A percentile compares a stretch with the other conserved stretches of the same genome.
Evolutionary conservation across 2,329 filamentous ascomycete genomes (phyloP).

Genomic region (Cladosporium sp.): DNA sequence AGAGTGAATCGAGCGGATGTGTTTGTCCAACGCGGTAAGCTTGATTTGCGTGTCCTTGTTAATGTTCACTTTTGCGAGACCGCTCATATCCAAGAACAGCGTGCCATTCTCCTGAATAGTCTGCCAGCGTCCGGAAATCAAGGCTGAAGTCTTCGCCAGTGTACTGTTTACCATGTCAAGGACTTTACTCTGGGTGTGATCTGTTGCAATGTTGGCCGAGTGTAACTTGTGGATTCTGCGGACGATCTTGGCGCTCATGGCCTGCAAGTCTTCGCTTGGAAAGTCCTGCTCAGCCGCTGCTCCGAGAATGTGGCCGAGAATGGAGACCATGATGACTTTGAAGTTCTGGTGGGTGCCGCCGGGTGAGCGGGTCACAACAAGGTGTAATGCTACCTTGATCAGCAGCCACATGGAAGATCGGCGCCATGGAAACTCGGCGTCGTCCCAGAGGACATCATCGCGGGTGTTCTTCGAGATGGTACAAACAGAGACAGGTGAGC

Average conservation of each 20-base stretch:
- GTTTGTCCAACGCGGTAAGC: conserved; percentile 24
- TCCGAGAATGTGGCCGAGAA: conserved; percentile 55
- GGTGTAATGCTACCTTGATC: conserved; percentile 58
- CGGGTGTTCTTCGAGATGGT: conserved; percentile 38
- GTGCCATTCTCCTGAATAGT: conserved; percentile 14
- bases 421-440: conserved; percentile 58
- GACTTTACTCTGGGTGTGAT: no score
- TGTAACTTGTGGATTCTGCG: conserved; percentile 4
- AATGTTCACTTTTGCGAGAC: conserved; percentile 20
- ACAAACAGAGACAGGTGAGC: conserved; percentile 39
- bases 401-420: conserved; percentile 63
- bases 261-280: background rate
- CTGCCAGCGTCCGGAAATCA: conserved; percentile 19
- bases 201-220: no score
- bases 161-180: background rate
- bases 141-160: conserved; percentile 1
- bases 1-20: conserved; percentile 18
- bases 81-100: conserved; percentile 19
- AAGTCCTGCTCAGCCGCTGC: background rate
- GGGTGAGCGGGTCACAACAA: conserved; percentile 46
- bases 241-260: conserved; percentile 10
- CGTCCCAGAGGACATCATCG: conserved; percentile 26
- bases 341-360: conserved; percentile 31
- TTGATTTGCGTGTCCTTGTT: conserved; percentile 20
- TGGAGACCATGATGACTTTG: conserved; percentile 41